phyloP scores from a whole-genome alignment of 495 filamentous ascomycete species.

The Pseudotulostoma volvatum region DNA sequence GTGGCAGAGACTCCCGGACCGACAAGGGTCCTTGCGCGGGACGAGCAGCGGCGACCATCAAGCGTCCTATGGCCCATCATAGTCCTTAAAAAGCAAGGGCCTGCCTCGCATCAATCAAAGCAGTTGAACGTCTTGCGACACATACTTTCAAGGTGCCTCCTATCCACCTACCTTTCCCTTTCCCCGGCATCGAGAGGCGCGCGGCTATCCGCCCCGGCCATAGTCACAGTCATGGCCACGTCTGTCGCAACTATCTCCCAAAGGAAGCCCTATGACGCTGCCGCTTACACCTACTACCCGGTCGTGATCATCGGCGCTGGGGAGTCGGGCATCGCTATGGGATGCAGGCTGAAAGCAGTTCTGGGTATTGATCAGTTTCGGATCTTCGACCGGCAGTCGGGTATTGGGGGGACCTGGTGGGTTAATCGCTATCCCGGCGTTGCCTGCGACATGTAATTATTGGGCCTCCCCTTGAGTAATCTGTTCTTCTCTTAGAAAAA shows the following conservation, averaged over 20 bases:
- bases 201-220: no score
- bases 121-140: no score
- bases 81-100: no score
- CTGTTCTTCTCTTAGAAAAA: neutral
- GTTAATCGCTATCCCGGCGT: conserved; percentile 51
- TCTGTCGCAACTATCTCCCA: conserved; percentile 22
- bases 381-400: conserved; percentile 45
- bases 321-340: conserved; percentile 51
- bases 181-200: no score
- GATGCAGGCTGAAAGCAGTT: conserved; percentile 40
- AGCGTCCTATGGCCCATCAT: no score
- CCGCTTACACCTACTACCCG: conserved; percentile 41
- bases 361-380: conserved; percentile 46
- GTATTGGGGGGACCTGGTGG: conserved; percentile 54
- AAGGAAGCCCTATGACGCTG: conserved; percentile 28
- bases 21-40: no score
- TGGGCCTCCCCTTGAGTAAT: conserved; percentile 1
- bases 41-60: no score
- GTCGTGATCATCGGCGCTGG: conserved; percentile 42
- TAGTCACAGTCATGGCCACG: conserved; percentile 17
- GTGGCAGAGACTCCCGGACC: no score
- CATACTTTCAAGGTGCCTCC: no score
- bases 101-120: no score
- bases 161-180: no score
- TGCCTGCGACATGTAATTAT: conserved; percentile 32